Evolutionary conservation across 164 flowering plant genomes (phyloP), one percentile per base, ranked within the genome.

Genomic region (Aristolochia contorta): DNA sequence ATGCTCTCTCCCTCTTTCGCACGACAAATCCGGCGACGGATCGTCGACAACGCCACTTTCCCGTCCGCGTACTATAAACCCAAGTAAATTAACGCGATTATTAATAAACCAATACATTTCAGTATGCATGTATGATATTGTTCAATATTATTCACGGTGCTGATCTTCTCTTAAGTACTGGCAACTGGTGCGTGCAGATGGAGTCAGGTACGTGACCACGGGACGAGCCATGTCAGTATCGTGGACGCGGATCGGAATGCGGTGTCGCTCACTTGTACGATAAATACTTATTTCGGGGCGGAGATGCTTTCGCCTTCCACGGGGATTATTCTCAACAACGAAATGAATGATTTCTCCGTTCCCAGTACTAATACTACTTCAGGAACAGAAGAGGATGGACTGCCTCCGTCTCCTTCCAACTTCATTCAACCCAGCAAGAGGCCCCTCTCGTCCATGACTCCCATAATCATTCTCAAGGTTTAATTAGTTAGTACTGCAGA

Each of bases 391-490:
- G 90, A 82, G 56, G 69, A 19, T 2, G 30, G 2, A 46, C 96
- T 91, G 48, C 95, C 96, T 62, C 96, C 99, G 9, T 79, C 91
- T 57, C 96, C 96, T 14, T 58, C 93, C 55, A 91, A 94, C 75
- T 91, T 82, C 56, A 81, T 91, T 52, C 49, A 61, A 74, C 91
- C 97, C 16, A 82, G 77, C 53, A 94, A 94, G 72, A 79, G 96
- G 60, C 96, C 99, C 6, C 69, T 94, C 47, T 94, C 99, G 60
- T 86, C 97, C 60, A 91, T 94, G 97, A 84, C 91, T 0, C 99
- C 99, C 0, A 57, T 85, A 24, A 77, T 94, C 47, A 59, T 94
- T 59, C 81, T 84, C 41, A 86, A 86, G 95, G 97, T 88, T 75
- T 18, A 15, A 27, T 27, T n/a, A n/a, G n/a, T 27, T 27, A 27